Conservation (phyloP, 805 yeast genomes). For the Naumovozyma dairenensis region DNA sequence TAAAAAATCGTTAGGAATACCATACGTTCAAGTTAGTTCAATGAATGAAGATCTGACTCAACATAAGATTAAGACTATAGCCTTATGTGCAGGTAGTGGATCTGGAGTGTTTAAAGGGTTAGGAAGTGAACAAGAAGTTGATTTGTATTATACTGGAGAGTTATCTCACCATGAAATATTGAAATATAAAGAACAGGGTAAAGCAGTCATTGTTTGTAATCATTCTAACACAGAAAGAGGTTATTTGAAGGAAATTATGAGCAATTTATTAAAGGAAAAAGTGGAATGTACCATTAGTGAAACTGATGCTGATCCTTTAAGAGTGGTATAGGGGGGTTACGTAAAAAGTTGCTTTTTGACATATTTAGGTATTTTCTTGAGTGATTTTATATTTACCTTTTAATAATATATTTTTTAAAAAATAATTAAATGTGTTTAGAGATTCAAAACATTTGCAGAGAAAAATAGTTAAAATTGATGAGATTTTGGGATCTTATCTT, state of each 20-base stretch:
- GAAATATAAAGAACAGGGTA: slow-evolving; percentile 57
- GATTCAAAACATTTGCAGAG: too few relatives aligned
- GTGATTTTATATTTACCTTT: too few relatives aligned
- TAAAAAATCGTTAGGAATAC: slow-evolving; percentile 44
- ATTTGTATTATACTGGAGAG: slow-evolving; percentile 83
- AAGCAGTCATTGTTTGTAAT: slow-evolving; percentile 66
- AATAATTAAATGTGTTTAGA: slow-evolving; percentile 1
- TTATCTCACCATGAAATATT: slow-evolving; percentile 88
- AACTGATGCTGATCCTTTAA: slow-evolving; percentile 57
- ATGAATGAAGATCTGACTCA: slow-evolving; percentile 14
- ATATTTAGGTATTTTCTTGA: too few relatives aligned
- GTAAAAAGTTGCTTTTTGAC: too few relatives aligned
- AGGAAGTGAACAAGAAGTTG: slow-evolving; percentile 35
- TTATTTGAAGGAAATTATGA: slow-evolving; percentile 46
- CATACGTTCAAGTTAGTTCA: slow-evolving; percentile 54
- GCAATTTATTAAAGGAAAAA: slow-evolving; percentile 23
- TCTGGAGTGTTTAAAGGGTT: slow-evolving; percentile 51
- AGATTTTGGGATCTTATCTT: too few relatives aligned
- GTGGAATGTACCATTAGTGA: slow-evolving; percentile 42
- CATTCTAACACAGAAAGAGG: slow-evolving; percentile 94
- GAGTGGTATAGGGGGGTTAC: slow-evolving; percentile 3
- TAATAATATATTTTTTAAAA: too few relatives aligned
- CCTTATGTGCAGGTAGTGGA: slow-evolving; percentile 95
- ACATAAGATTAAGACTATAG: slow-evolving; percentile 43
- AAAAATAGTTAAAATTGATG: too few relatives aligned